Evolutionary conservation across 169 alveolate species (phyloP).

Genomic region (Babesia caballi): DNA sequence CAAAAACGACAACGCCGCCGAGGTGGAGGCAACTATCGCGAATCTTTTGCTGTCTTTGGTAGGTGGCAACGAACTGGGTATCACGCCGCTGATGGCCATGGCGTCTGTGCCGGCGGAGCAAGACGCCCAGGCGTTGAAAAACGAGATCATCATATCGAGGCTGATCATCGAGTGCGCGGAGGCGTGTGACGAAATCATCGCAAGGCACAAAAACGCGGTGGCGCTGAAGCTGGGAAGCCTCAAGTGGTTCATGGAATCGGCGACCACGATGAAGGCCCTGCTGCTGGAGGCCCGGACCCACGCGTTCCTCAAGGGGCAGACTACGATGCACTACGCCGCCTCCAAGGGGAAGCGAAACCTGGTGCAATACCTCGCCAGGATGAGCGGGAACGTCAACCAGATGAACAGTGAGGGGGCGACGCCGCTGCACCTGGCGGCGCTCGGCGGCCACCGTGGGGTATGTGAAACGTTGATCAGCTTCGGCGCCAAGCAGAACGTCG

Average conservation of each 20-base stretch:
- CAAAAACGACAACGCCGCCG: neutral
- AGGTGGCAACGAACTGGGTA: conserved; percentile 60
- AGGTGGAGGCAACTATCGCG: conserved; percentile 8
- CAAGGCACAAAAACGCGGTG: neutral
- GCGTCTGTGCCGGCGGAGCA: conserved; percentile 34
- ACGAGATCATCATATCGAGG: conserved; percentile 27
- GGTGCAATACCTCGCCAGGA: conserved; percentile 75
- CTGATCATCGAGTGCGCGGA: conserved; percentile 14
- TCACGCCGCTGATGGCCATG: conserved; percentile 77
- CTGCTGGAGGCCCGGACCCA: conserved; percentile 76
- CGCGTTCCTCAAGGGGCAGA: conserved; percentile 74
- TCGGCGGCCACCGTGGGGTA: conserved; percentile 79
- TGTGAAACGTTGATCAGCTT: conserved; percentile 70
- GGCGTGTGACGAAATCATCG: conserved; percentile 14
- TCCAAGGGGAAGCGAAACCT: conserved; percentile 77
- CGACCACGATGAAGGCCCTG: conserved; percentile 14
- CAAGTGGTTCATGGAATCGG: conserved; percentile 19
- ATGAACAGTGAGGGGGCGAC: conserved; percentile 84
- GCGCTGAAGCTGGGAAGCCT: neutral
- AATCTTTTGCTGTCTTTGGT: conserved; percentile 38
- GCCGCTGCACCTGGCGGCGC: conserved; percentile 84
- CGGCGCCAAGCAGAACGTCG: conserved; percentile 64
- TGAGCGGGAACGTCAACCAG: conserved; percentile 74
- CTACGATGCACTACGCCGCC: conserved; percentile 84
- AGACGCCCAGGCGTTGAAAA: conserved; percentile 4